These are phyloP conservation scores for Adansonia gregorii DNA, from an alignment of 441 rosid genomes.

Conservation along the genomic window DNA sequence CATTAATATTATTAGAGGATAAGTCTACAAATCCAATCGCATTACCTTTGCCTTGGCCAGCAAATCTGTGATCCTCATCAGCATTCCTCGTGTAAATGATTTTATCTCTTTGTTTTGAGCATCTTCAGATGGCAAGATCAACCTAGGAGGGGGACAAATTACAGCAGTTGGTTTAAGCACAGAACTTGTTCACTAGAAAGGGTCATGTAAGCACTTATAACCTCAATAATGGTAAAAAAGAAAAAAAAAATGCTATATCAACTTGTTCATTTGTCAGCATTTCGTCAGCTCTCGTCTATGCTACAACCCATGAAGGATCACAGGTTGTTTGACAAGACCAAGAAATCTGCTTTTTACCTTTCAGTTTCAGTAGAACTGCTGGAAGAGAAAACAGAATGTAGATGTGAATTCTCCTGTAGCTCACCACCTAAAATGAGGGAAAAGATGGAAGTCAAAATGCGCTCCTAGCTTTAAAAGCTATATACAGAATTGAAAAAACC, in stretches of 20 bases:
- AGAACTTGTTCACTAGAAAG: not conserved
- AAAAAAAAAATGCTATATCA: not conserved
- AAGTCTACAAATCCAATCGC: conserved; percentile 11
- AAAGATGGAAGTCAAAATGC: conserved; percentile 7
- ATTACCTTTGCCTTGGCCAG: conserved; percentile 80
- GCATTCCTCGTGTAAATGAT: conserved; percentile 59
- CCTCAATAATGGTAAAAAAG: not conserved
- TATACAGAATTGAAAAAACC: not conserved
- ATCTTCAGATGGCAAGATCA: conserved; percentile 56
- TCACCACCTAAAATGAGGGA: conserved; percentile 61
- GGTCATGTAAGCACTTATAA: not conserved
- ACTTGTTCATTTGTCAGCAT: not conserved
- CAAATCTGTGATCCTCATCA: conserved; percentile 53
- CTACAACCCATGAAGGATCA: not conserved
- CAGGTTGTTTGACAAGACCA: conserved; percentile 29
- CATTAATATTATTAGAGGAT: not conserved
- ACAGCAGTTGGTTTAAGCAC: not conserved
- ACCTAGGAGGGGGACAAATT: conserved; percentile 38
- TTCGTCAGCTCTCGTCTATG: conserved; percentile 9
- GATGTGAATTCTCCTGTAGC: conserved; percentile 60
- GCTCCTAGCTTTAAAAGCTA: not conserved
- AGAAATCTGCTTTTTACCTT: conserved; percentile 51
- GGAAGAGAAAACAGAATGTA: conserved; percentile 48
- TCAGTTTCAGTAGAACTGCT: conserved; percentile 62
- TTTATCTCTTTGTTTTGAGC: conserved; percentile 61